A percentile compares a stretch with the other conserved stretches of the same genome.
Evolutionary conservation across 257 asterid species (phyloP).

Genomic region (Sherardia arvensis): DNA sequence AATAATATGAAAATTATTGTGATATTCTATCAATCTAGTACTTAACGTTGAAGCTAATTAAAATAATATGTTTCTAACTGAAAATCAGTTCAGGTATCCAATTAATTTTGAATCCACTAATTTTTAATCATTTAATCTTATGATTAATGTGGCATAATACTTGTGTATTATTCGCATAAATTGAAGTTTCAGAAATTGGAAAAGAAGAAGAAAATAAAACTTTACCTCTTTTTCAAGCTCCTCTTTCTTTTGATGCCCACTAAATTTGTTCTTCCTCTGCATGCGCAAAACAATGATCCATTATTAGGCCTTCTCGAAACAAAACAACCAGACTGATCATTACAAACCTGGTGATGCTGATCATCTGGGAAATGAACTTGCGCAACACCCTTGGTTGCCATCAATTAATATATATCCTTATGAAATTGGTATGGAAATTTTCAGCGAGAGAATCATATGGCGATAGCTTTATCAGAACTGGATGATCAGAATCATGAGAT

Average conservation of each 20-base stretch:
- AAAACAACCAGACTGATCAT: background rate
- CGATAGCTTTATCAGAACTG: background rate
- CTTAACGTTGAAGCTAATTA: no score
- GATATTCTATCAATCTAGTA: no score
- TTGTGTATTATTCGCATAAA: no score
- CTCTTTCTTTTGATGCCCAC: conserved; percentile 46
- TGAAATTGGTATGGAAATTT: background rate
- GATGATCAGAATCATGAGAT: background rate
- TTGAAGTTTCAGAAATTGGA: background rate
- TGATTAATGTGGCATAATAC: background rate
- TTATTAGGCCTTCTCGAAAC: background rate
- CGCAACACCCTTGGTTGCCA: background rate
- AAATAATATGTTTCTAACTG: no score
- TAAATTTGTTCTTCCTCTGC: conserved; percentile 44
- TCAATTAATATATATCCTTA: background rate
- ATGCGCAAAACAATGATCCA: conserved; percentile 15
- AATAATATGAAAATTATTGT: no score
- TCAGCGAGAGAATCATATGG: background rate
- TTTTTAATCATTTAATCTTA: background rate
- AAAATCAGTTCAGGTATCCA: no score
- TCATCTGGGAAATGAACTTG: background rate
- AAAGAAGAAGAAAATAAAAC: background rate
- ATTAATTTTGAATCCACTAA: background rate
- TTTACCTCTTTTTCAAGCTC: conserved; percentile 81
- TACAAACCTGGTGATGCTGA: background rate